A percentile compares a stretch with the other conserved stretches of the same genome.
These are phyloP conservation scores for Quercus rubra DNA, from an alignment of 306 rosid genomes.

Conservation along the genomic window DNA sequence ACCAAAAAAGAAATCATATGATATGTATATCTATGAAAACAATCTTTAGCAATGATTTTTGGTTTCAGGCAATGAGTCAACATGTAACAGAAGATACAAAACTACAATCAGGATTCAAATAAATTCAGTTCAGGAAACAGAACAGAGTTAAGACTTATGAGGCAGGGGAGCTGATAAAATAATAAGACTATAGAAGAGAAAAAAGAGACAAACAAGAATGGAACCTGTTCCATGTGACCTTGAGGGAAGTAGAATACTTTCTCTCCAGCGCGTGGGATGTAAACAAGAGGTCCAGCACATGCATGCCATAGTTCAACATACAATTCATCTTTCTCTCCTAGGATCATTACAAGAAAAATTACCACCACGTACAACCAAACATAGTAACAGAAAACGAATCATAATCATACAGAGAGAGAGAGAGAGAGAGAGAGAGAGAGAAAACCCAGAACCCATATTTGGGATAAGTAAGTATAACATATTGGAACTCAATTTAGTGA, in stretches of 20 bases:
- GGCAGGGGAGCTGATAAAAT: background rate
- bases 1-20: no score
- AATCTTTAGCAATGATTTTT: no score
- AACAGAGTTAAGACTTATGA: background rate
- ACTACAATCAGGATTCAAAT: background rate
- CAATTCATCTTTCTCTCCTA: slow-evolving; percentile 32
- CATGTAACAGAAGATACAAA: background rate
- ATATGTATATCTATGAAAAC: no score
- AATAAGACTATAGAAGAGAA: background rate
- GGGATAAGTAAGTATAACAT: background rate
- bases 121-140: background rate
- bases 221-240: slow-evolving; percentile 78
- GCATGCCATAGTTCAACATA: slow-evolving; percentile 39
- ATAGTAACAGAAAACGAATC: background rate
- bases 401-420: no score
- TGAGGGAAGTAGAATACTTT: slow-evolving; percentile 58
- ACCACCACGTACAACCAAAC: background rate
- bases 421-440: background rate
- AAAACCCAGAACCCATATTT: background rate
- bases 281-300: slow-evolving; percentile 48
- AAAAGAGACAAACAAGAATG: background rate
- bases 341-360: background rate
- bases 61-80: background rate
- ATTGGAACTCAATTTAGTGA: background rate
- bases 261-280: slow-evolving; percentile 50